Percentiles rank a stretch among this genome's conserved stretches.
These are phyloP conservation scores for Fusarium oxysporum DNA, from an alignment of 2,329 filamentous ascomycete species.

Conservation along the genomic window DNA sequence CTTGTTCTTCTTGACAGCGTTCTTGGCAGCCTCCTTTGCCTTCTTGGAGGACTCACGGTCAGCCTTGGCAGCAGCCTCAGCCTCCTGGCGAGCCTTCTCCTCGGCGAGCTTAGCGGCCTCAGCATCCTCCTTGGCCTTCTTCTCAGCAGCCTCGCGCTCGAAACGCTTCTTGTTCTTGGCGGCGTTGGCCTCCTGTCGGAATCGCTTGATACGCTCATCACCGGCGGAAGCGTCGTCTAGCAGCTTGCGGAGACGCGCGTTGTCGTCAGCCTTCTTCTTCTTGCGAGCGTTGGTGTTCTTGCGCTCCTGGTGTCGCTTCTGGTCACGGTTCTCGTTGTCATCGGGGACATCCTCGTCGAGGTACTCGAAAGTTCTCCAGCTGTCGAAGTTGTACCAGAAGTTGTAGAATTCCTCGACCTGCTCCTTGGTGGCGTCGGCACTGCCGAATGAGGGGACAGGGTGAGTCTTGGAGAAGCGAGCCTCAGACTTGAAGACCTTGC, in stretches of 20 bases:
- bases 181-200: constrained; percentile 90
- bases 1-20: constrained; percentile 99
- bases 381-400: constrained; percentile 99
- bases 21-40: constrained; percentile 98
- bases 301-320: constrained; percentile 97
- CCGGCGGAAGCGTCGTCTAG: constrained; percentile 86
- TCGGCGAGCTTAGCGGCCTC: constrained; percentile 86
- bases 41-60: constrained; percentile 90
- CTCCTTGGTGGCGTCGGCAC: constrained; percentile 85
- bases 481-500: constrained; percentile 89
- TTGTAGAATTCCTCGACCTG: constrained; percentile 98
- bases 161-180: constrained; percentile 95
- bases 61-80: constrained; percentile 86
- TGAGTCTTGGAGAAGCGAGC: constrained; percentile 91
- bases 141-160: constrained; percentile 92
- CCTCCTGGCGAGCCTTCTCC: constrained; percentile 81
- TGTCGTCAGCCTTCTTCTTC: constrained; percentile 99
- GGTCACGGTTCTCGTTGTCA: constrained; percentile 98
- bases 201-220: constrained; percentile 97
- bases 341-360: constrained; percentile 98
- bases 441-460: constrained; percentile 87
- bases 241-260: constrained; percentile 85
- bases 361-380: constrained; percentile 97
- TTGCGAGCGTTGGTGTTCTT: constrained; percentile 98
- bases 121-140: constrained; percentile 87